phyloP scores from a whole-genome alignment of 306 rosid species.

The Vachellia collinsii region DNA sequence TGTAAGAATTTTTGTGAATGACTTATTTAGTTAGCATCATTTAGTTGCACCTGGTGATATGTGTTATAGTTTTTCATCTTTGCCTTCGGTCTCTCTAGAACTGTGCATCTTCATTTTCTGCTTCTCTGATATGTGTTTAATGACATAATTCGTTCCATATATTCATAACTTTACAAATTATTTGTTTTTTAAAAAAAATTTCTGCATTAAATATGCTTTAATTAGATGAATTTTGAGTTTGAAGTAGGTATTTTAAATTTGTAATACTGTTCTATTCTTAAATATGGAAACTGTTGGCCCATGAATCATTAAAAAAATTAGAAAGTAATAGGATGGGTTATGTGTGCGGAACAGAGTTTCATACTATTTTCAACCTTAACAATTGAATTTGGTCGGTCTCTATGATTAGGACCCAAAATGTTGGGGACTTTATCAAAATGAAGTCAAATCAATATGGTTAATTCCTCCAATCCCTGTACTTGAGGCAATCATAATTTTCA shows the following conservation, averaged over 20 bases:
- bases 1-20: slow-evolving; percentile 17
- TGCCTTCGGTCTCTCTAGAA: slow-evolving; percentile 11
- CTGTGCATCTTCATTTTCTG: slow-evolving; percentile 22
- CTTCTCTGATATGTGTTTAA: slow-evolving; percentile 1
- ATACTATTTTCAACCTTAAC: not conserved
- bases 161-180: not conserved
- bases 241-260: not conserved
- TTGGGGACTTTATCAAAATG: not conserved
- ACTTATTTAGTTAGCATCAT: slow-evolving; percentile 20
- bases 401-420: not conserved
- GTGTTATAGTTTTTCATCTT: not conserved
- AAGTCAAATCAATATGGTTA: not conserved
- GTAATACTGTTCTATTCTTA: not conserved
- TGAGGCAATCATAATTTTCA: slow-evolving; percentile 4
- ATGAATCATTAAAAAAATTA: not conserved
- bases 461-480: not conserved
- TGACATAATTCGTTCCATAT: slow-evolving; percentile 28
- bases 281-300: not conserved
- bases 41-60: slow-evolving; percentile 21
- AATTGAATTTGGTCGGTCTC: not conserved
- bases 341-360: not conserved
- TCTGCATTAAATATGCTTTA: not conserved
- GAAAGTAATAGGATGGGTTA: not conserved
- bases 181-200: not conserved
- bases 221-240: not conserved